Conservation (phyloP, 1,284 basidiomycete genomes). For the Athelia sp. region DNA sequence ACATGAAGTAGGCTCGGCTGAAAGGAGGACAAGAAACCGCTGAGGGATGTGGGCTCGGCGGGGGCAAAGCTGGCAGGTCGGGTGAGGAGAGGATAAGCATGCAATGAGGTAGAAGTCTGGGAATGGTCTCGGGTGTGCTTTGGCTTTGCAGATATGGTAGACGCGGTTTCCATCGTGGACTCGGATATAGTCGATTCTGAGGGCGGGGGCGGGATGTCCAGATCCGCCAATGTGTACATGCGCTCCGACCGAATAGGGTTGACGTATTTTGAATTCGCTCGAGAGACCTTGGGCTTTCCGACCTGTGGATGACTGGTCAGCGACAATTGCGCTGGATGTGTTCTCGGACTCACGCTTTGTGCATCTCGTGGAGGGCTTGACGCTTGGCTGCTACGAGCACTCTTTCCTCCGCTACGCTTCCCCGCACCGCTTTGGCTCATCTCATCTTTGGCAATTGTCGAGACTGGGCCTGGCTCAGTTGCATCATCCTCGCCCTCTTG, state of each 20-base stretch:
- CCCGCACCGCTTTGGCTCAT: too few relatives aligned
- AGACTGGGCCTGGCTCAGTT: too few relatives aligned
- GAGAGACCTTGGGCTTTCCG: too few relatives aligned
- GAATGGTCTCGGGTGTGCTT: slow-evolving; percentile 10
- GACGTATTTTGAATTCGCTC: slow-evolving; percentile 7
- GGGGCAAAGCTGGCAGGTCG: slow-evolving; percentile 5
- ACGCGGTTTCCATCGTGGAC: slow-evolving; percentile 13
- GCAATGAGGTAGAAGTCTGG: neutral
- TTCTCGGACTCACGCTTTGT: too few relatives aligned
- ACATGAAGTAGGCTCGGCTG: slow-evolving; percentile 58
- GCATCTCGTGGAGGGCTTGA: too few relatives aligned
- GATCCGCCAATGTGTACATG: slow-evolving; percentile 16
- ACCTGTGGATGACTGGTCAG: too few relatives aligned
- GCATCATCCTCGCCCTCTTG: too few relatives aligned
- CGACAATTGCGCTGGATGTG: too few relatives aligned
- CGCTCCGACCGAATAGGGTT: slow-evolving; percentile 14
- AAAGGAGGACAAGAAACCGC: slow-evolving; percentile 48
- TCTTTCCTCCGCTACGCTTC: too few relatives aligned
- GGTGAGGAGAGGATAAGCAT: neutral
- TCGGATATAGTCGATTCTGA: slow-evolving; percentile 12
- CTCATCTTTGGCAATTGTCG: too few relatives aligned
- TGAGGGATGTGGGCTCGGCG: slow-evolving; percentile 35
- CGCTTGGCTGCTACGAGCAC: too few relatives aligned
- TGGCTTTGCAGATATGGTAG: slow-evolving; percentile 10
- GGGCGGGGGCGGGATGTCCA: slow-evolving; percentile 13